Evolutionary conservation across 2,329 filamentous ascomycete genomes (phyloP), one percentile per base, ranked within the genome.

Genomic region (Pseudogymnoascus sp.): DNA sequence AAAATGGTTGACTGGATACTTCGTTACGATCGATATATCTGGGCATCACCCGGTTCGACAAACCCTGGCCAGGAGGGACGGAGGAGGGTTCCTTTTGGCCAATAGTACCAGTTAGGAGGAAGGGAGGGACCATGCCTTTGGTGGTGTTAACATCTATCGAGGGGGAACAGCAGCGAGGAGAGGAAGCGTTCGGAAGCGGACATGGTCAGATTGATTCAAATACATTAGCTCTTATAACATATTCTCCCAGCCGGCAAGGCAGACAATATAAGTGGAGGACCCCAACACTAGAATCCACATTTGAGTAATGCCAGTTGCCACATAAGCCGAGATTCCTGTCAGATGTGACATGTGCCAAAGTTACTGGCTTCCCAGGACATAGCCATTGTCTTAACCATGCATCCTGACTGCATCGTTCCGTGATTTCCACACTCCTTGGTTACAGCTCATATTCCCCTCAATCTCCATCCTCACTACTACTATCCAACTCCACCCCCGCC

Each of bases 381-480:
- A 52, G 4, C 23, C 42, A 41, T 30, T 16, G 7, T 1, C 23
- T 52, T 28, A 5, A n/a, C 14, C 23, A 52, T 28, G 8, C 22
- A 12, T 9, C 42, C 14, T n/a, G 42, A n/a, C 14, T 12, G 1
- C 19, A 23, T 8, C 22, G 22, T 14, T 14, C 42, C 19, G 39
- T 49, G 6, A 35, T 35, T 23, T 42, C 9, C 19, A 42, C 19
- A 42, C n/a, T 11, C 7, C 14, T 19, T 19, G 5, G 9, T 23
- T 12, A 42, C 41, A 19, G 19, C 2, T 19, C 19, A 19, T 2
- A 19, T 19, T 2, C 19, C 19, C 39, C 22, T 61, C 23, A 45
- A 58, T 16, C 28, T 23, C 14, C 39, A 5, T 64, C 73, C 63
- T 69, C 72, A 64, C 77, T 75, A 67, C 75, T 76, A 52, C 61